phyloP scores from a whole-genome alignment of 768 basidiomycete species.

The Arthromyces matolae region DNA sequence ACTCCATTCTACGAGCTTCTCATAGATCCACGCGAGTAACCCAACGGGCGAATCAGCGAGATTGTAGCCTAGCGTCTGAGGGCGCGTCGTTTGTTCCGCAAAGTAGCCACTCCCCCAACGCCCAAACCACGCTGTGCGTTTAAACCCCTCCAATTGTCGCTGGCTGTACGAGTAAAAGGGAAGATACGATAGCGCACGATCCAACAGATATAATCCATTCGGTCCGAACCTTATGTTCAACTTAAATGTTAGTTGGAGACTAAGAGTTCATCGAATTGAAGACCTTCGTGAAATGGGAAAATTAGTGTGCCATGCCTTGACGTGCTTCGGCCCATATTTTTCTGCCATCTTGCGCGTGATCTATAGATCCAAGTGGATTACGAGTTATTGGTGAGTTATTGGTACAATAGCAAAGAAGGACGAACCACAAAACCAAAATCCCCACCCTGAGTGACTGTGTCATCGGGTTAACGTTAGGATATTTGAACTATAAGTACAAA shows the following conservation, averaged over 20 bases:
- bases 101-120: conserved; percentile 35
- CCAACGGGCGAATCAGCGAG: conserved; percentile 57
- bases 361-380: conserved; percentile 1
- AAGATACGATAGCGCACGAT: no score
- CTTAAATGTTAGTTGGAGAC: no score
- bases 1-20: conserved; percentile 42
- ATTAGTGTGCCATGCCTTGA: conserved; percentile 54
- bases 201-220: no score
- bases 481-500: background rate
- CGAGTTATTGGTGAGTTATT: no score
- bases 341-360: conserved; percentile 25
- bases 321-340: conserved; percentile 31
- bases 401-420: no score
- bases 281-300: conserved; percentile 27
- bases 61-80: conserved; percentile 50
- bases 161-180: conserved; percentile 15
- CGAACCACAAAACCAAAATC: conserved; percentile 33
- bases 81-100: conserved; percentile 39
- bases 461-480: background rate
- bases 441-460: conserved; percentile 44
- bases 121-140: no score
- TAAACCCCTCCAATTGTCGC: no score
- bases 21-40: no score
- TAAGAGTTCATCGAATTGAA: no score
- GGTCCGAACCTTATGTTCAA: no score